Evolutionary conservation across 1,139 yeast genomes (phyloP).

Genomic region (Pichia cactophila): DNA sequence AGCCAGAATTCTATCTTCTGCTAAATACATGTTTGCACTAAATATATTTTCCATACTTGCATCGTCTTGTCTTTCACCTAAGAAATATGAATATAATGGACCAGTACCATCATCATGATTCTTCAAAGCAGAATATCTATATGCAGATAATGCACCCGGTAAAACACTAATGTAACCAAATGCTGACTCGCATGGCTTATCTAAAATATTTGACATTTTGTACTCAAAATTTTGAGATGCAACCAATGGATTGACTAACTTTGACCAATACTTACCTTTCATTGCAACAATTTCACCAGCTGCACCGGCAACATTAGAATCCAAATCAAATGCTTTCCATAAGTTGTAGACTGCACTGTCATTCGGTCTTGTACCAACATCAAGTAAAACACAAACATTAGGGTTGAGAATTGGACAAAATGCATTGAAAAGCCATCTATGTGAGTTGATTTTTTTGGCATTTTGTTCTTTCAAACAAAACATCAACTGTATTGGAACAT

Average conservation of each 20-base stretch:
- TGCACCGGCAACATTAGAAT: conserved; percentile 95
- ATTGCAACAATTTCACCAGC: conserved; percentile 95
- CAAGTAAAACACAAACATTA: conserved; percentile 73
- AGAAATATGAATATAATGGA: conserved; percentile 79
- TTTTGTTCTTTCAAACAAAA: conserved; percentile 87
- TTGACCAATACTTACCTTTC: conserved; percentile 80
- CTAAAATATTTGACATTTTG: conserved; percentile 90
- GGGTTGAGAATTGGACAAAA: conserved; percentile 88
- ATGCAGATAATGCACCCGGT: conserved; percentile 96
- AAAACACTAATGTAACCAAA: conserved; percentile 91
- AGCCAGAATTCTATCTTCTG: conserved; percentile 94
- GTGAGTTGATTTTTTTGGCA: conserved; percentile 86
- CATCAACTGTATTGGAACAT: conserved; percentile 87
- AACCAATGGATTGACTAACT: conserved; percentile 80
- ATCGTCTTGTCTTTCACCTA: conserved; percentile 57
- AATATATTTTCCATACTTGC: conserved; percentile 65
- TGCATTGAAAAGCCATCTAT: conserved; percentile 91
- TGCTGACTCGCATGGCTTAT: conserved; percentile 87
- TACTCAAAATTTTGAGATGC: conserved; percentile 97
- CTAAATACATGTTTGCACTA: conserved; percentile 94
- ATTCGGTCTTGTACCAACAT: conserved; percentile 90
- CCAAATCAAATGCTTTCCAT: conserved; percentile 95
- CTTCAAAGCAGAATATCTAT: conserved; percentile 78
- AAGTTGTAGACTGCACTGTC: conserved; percentile 77
- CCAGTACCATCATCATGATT: conserved; percentile 90